A percentile compares a stretch with the other conserved stretches of the same genome.
Evolutionary conservation across 202 grass and related monocot species (phyloP).

Genomic region (Hordeum pubiflorum): DNA sequence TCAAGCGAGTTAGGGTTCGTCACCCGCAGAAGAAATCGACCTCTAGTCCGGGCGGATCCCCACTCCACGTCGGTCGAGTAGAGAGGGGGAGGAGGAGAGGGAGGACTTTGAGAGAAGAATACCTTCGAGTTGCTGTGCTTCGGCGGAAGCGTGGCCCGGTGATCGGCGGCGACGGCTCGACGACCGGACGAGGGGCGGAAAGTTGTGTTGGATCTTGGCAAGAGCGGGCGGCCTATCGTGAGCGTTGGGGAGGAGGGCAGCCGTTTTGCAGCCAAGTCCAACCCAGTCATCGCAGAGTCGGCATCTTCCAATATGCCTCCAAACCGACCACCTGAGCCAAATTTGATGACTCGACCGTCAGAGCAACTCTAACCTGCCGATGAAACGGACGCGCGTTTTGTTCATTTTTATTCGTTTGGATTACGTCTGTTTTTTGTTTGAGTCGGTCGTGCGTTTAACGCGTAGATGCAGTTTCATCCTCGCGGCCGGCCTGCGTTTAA

Average conservation of each 20-base stretch:
- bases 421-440: no score
- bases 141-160: not conserved
- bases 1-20: not conserved
- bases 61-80: not conserved
- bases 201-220: not conserved
- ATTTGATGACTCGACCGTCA: no score
- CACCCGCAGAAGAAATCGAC: not conserved
- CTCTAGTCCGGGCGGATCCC: not conserved
- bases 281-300: not conserved
- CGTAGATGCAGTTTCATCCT: no score
- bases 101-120: not conserved
- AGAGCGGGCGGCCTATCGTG: not conserved
- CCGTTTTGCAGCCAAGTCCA: not conserved
- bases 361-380: no score
- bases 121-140: not conserved
- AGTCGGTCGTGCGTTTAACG: no score
- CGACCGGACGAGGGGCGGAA: not conserved
- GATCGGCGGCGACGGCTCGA: not conserved
- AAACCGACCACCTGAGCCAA: no score
- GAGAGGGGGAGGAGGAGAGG: not conserved
- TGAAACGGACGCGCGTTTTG: no score
- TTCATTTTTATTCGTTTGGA: no score
- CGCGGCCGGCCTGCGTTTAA: no score
- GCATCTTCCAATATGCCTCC: not conserved
- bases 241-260: not conserved